phyloP scores from a whole-genome alignment of 805 yeast species.

The Cyberlindnera euphorbiiphila region DNA sequence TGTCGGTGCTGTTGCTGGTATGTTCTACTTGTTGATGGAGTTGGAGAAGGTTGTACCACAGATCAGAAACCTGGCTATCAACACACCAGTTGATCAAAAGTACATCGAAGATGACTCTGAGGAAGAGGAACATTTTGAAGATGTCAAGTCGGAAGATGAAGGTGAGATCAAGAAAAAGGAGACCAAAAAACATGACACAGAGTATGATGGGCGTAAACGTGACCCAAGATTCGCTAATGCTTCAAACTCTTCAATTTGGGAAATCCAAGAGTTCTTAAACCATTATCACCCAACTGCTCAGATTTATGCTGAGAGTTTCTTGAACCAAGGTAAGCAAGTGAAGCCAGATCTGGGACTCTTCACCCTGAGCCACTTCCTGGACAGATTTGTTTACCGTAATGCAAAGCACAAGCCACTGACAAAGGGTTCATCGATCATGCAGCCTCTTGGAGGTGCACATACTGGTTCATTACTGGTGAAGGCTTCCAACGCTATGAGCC shows the following conservation, averaged over 20 bases:
- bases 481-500: conserved; percentile 44
- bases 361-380: conserved; percentile 86
- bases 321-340: conserved; percentile 41
- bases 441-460: conserved; percentile 86
- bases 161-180: conserved; percentile 25
- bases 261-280: conserved; percentile 61
- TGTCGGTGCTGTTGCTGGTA: conserved; percentile 83
- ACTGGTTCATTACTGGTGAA: conserved; percentile 66
- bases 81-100: conserved; percentile 49
- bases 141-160: conserved; percentile 30
- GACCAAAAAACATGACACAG: conserved; percentile 12
- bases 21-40: conserved; percentile 69
- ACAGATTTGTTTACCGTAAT: conserved; percentile 91
- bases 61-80: conserved; percentile 56
- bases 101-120: conserved; percentile 41
- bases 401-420: conserved; percentile 71
- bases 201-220: conserved; percentile 81
- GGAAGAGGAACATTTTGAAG: conserved; percentile 33
- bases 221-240: conserved; percentile 95
- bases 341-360: conserved; percentile 91
- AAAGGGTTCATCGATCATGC: conserved; percentile 95
- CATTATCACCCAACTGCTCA: conserved; percentile 94
- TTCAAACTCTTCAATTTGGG: conserved; percentile 81
- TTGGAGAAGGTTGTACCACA: conserved; percentile 62
- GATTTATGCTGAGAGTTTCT: conserved; percentile 66